A percentile compares a stretch with the other conserved stretches of the same genome.
phyloP scores from a whole-genome alignment of 352 stramenopile species.

The Phytophthora fragariaefolia region DNA sequence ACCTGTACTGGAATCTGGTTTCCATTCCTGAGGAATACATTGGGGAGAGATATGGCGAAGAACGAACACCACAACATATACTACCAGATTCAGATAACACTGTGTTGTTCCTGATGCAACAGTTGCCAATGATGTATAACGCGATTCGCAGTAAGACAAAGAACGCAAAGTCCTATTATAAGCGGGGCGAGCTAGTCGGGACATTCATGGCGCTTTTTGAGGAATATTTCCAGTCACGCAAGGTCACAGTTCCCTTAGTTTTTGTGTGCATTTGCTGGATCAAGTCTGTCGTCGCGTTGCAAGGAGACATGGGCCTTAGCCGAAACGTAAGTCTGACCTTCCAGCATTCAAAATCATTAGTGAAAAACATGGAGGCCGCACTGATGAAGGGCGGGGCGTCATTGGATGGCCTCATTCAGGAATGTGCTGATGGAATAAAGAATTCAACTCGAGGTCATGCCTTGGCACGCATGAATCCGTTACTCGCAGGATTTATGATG shows the following conservation, averaged over 20 bases:
- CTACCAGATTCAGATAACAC: conserved; percentile 13
- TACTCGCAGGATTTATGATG: conserved; percentile 32
- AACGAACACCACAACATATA: conserved; percentile 18
- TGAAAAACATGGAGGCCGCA: conserved; percentile 8
- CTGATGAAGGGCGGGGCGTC: conserved; percentile 9
- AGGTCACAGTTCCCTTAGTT: conserved; percentile 24
- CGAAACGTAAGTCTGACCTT: conserved; percentile 21
- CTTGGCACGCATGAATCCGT: conserved; percentile 24
- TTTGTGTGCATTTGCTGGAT: conserved; percentile 37
- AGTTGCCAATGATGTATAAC: conserved; percentile 30
- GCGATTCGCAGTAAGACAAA: not conserved
- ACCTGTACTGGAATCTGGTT: too few relatives aligned
- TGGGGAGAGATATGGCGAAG: conserved; percentile 24
- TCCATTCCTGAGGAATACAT: too few relatives aligned
- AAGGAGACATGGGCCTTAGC: conserved; percentile 23
- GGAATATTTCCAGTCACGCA: conserved; percentile 25
- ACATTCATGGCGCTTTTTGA: conserved; percentile 15
- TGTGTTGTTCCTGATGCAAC: conserved; percentile 24
- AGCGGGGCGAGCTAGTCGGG: not conserved
- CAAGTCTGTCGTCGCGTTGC: conserved; percentile 30
- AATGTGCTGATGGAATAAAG: conserved; percentile 1
- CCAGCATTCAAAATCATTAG: conserved; percentile 21
- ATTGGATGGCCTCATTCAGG: not conserved
- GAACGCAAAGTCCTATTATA: too few relatives aligned
- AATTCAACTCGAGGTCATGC: conserved; percentile 1